Percentiles rank a stretch among this genome's conserved stretches.
Evolutionary conservation across 805 yeast species (phyloP).

Genomic region (Schizosaccharomyces osmophilus): DNA sequence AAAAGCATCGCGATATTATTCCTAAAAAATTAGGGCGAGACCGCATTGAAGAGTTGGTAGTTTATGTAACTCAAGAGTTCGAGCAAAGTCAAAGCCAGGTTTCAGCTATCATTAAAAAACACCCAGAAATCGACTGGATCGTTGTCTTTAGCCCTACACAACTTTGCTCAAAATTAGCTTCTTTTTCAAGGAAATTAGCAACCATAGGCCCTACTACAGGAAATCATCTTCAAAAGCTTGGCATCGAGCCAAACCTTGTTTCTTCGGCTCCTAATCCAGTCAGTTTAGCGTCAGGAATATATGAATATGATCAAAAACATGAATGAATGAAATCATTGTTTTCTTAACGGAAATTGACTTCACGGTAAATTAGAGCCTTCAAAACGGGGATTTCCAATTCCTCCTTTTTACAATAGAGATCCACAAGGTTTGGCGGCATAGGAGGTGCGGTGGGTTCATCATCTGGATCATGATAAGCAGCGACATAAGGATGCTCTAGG

Average conservation of each 20-base stretch:
- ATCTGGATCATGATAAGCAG: constrained; percentile 76
- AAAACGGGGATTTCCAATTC: constrained; percentile 52
- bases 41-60: not conserved
- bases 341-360: not conserved
- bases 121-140: not conserved
- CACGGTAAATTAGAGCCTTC: constrained; percentile 16
- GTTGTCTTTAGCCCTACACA: not conserved
- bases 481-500: constrained; percentile 59
- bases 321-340: not conserved
- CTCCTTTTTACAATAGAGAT: constrained; percentile 66
- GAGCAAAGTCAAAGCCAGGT: not conserved
- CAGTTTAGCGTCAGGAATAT: not conserved
- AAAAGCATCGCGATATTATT: not conserved
- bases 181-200: not conserved
- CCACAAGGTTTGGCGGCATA: constrained; percentile 68
- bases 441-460: constrained; percentile 78
- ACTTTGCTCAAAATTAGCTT: not conserved
- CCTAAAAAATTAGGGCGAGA: not conserved
- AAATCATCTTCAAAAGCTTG: not conserved
- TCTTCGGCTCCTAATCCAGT: not conserved
- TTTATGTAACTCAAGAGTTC: not conserved
- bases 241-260: not conserved
- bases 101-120: not conserved
- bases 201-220: not conserved
- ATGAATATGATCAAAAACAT: not conserved